Evolutionary conservation across 345 rosid species (phyloP).

Genomic region (Syzygium jambos): DNA sequence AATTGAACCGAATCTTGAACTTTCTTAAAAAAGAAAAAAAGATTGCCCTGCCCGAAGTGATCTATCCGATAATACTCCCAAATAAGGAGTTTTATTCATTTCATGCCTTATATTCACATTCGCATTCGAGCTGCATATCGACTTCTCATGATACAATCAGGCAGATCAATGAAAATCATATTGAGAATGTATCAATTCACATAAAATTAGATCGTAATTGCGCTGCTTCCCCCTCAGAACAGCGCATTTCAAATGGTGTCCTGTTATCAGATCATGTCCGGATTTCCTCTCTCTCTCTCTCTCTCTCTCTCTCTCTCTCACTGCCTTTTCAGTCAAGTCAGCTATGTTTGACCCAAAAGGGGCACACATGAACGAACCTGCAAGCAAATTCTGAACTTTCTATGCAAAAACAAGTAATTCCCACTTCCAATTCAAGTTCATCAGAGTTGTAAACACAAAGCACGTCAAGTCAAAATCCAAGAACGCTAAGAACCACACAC

Average conservation of each 20-base stretch:
- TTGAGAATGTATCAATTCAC: neutral
- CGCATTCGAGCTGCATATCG: neutral
- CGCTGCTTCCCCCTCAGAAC: neutral
- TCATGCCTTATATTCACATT: neutral
- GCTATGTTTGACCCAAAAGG: neutral
- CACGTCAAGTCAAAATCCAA: neutral
- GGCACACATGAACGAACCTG: neutral
- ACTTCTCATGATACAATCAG: neutral
- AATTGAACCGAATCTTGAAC: neutral
- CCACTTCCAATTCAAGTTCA: neutral
- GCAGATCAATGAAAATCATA: neutral
- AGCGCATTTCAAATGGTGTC: neutral
- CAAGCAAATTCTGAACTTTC: neutral
- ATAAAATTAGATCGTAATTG: neutral
- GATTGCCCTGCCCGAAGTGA: neutral
- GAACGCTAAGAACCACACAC: neutral
- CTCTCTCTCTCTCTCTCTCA: neutral
- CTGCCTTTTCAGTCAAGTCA: neutral
- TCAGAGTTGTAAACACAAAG: neutral
- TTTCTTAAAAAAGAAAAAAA: neutral
- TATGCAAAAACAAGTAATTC: neutral
- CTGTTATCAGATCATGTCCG: neutral
- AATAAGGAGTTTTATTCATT: neutral
- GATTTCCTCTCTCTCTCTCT: neutral
- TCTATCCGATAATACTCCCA: neutral